Evolutionary conservation across 352 stramenopile genomes (phyloP), one percentile per base, ranked within the genome.

Genomic region (Globisporangium sylvaticum): DNA sequence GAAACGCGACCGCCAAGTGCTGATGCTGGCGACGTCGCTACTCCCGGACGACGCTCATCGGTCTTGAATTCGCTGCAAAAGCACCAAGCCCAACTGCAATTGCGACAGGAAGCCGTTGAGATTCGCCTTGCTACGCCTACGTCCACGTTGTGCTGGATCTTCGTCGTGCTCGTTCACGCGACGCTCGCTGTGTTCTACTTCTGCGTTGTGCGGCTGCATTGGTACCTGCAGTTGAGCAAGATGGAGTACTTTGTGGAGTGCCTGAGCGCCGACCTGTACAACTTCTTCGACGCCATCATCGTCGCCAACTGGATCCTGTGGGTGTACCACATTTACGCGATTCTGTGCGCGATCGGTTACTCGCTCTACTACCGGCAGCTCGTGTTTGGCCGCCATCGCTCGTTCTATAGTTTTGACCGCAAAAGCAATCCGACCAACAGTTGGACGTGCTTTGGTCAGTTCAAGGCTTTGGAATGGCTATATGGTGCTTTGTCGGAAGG

Each of bases 181-280:
- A 20, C 27, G 8, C 59, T 65, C 42, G 59, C 44, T 14, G 29
- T 44, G 27, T 65, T 65, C 44, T 65, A 65, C 59, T 57, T 46
- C 42, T 27, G 58, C 18, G 42, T 65, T 44, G 44, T 53, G 42
- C n/a, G n/a, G 1, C 27, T 65, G 27, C 59, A 65, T 27, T 7
- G 10, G 59, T 65, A 65, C 10, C 24, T 65, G 42, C 20, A 57
- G 27, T 27, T 48, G 15, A 15, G 29, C 20, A 46, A 15, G 0
- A 42, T 65, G 44, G 27, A 22, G 12, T 25, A 27, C 20, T 65
- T 32, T 20, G 59, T 53, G 27, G 9, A 22, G 18, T 65, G 58
- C 44, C 39, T 65, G 15, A 65, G 25, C 9, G 24, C 27, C 42
- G 29, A 57, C 9, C 18, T 57, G 9, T 46, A 46, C 20, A 56